A percentile compares a stretch with the other conserved stretches of the same genome.
Evolutionary conservation across 2,329 filamentous ascomycete species (phyloP).

Genomic region (Alternaria infectoria): DNA sequence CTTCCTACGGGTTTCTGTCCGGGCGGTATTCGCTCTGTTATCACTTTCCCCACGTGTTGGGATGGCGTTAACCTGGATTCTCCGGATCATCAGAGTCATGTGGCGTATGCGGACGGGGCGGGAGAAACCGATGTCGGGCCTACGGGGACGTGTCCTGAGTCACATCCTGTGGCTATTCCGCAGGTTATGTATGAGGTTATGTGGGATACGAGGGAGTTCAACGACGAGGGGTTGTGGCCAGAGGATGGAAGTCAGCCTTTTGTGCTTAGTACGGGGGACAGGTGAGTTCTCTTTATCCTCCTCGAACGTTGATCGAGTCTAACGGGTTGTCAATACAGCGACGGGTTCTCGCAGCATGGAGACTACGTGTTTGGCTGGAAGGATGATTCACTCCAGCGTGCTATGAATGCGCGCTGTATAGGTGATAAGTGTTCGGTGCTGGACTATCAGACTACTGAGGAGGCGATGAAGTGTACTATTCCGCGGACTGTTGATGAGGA

Average conservation of each 20-base stretch:
- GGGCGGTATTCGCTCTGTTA: conserved; percentile 65
- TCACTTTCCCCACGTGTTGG: conserved; percentile 78
- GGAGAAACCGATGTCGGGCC: conserved; percentile 31
- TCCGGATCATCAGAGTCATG: conserved; percentile 67
- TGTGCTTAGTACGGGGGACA: conserved; percentile 36
- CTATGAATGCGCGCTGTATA: conserved; percentile 34
- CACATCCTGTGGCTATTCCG: conserved; percentile 35
- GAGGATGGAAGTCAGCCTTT: conserved; percentile 32
- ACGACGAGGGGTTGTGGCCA: conserved; percentile 24
- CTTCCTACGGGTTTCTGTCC: conserved; percentile 53
- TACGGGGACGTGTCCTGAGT: conserved; percentile 32
- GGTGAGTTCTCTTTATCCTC: conserved; percentile 18
- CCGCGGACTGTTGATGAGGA: conserved; percentile 27
- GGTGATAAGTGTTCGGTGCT: conserved; percentile 29
- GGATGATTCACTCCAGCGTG: conserved; percentile 37
- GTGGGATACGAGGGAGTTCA: conserved; percentile 35
- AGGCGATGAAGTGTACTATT: conserved; percentile 35
- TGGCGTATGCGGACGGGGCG: conserved; percentile 56
- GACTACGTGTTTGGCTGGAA: conserved; percentile 44
- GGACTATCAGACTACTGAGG: conserved; percentile 27
- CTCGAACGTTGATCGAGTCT: not conserved
- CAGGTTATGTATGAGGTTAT: conserved; percentile 43
- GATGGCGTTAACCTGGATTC: conserved; percentile 65
- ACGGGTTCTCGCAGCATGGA: conserved; percentile 35
- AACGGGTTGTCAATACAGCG: conserved; percentile 7